Base-by-base conservation (phyloP, 441 rosid genomes). In the Jatropha podagrica region DNA sequence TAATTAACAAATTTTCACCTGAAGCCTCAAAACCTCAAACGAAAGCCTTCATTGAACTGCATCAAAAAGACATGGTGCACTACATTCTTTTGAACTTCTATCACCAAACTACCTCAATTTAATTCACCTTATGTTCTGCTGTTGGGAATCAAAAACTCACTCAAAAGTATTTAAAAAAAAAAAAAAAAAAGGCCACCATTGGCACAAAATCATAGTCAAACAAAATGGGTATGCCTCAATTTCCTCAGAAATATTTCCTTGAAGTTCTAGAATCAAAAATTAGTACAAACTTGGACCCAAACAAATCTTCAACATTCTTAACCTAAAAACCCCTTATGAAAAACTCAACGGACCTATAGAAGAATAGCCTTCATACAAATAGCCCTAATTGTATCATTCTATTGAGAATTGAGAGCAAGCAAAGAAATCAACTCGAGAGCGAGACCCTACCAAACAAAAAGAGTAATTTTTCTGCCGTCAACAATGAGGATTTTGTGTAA, bases 391-490 rank as follows among this genome's bases (percentile, higher is more conserved):
- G 9, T 15, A 60, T 59, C 44, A 60, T 56, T 75, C 66, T 17
- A 13, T 46, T 40, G 11, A 60, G 55, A 59, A 75, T 59, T 59
- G 17, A 75, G 15, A 61, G 62, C 58, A 75, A 32, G 32, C 10
- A 55, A 69, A 51, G 14, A 32, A 37, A 54, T 37, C 14, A 76
- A 62, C 73, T 40, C 42, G 15, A 49, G 37, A 49, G 67, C 26
- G 54, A 61, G 48, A 38, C n/a, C 78, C 51, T 76, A 76, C 78
- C 78, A 69, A 27, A 15, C 20, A 51, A 69, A 76, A 12, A 40
- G 20, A 41, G 46, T 60, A 60, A 37, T 12, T 58, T 75, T 58
- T 23, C 15, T 18, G 26, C n/a, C 40, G 73, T 67, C 51, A 61
- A 68, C 10, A 66, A 66, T 27, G 72, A 51, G 71, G 65, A 49